These are phyloP conservation scores for Pyrus betulifolia DNA, from an alignment of 306 rosid genomes.

Conservation along the genomic window DNA sequence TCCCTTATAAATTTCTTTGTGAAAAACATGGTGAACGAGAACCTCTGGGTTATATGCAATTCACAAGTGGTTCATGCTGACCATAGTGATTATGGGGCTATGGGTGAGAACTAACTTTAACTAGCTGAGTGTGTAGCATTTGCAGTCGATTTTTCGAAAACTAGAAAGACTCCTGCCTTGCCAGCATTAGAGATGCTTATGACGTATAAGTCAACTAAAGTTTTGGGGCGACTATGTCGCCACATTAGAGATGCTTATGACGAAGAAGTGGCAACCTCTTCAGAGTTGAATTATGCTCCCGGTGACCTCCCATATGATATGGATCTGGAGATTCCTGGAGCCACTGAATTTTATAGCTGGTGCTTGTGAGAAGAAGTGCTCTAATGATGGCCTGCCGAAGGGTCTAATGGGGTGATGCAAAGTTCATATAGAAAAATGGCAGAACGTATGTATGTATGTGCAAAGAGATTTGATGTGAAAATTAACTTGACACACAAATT, in stretches of 20 bases:
- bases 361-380: constrained; percentile 67
- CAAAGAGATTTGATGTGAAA: no score
- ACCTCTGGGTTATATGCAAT: constrained; percentile 72
- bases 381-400: constrained; percentile 59
- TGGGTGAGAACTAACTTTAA: constrained; percentile 52
- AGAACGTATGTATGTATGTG: no score
- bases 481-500: no score
- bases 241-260: constrained; percentile 48
- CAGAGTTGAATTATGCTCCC: constrained; percentile 19
- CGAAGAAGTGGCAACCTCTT: constrained; percentile 31
- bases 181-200: constrained; percentile 11
- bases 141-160: constrained; percentile 91
- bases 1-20: constrained; percentile 43
- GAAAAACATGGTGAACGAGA: constrained; percentile 68
- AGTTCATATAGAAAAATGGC: constrained; percentile 8
- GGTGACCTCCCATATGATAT: constrained; percentile 46
- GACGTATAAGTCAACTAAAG: constrained; percentile 59
- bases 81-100: constrained; percentile 54
- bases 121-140: constrained; percentile 79
- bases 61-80: constrained; percentile 98
- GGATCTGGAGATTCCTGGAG: constrained; percentile 51
- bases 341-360: constrained; percentile 48
- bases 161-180: constrained; percentile 63
- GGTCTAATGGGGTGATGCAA: constrained; percentile 71
- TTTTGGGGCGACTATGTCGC: constrained; percentile 74